These are phyloP conservation scores for Neopestalotiopsis clavispora DNA, from an alignment of 2,329 filamentous ascomycete genomes.

Conservation along the genomic window DNA sequence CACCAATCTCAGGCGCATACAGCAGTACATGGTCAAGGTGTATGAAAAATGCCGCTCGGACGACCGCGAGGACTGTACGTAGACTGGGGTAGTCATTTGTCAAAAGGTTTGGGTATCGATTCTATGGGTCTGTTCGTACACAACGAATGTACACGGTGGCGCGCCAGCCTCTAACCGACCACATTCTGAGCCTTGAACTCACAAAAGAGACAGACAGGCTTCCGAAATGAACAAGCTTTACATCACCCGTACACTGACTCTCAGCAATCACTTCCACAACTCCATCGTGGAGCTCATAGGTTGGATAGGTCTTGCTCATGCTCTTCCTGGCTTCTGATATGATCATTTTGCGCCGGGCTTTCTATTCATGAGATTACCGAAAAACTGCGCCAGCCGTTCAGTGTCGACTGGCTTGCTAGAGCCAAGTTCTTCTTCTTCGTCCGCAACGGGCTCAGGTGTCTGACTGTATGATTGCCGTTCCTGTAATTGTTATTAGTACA, in stretches of 20 bases:
- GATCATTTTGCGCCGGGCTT: slow-evolving; percentile 37
- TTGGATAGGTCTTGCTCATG: background rate
- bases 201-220: background rate
- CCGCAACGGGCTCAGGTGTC: slow-evolving; percentile 48
- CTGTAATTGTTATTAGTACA: slow-evolving; percentile 41
- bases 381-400: slow-evolving; percentile 64
- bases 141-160: background rate
- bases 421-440: slow-evolving; percentile 40
- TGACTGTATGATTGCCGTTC: slow-evolving; percentile 61
- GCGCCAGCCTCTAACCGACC: slow-evolving; percentile 5
- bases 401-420: slow-evolving; percentile 50
- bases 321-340: background rate
- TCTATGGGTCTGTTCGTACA: slow-evolving; percentile 14
- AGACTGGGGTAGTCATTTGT: background rate
- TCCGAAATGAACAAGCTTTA: background rate
- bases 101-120: slow-evolving; percentile 17
- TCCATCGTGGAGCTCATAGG: background rate
- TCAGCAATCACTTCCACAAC: background rate
- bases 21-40: background rate
- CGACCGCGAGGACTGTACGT: background rate
- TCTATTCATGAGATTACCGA: slow-evolving; percentile 63
- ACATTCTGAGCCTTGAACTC: background rate
- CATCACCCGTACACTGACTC: background rate
- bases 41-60: background rate
- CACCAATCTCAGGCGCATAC: background rate